Conservation (phyloP, 768 basidiomycete species). For the Gymnopilus dilepis region DNA sequence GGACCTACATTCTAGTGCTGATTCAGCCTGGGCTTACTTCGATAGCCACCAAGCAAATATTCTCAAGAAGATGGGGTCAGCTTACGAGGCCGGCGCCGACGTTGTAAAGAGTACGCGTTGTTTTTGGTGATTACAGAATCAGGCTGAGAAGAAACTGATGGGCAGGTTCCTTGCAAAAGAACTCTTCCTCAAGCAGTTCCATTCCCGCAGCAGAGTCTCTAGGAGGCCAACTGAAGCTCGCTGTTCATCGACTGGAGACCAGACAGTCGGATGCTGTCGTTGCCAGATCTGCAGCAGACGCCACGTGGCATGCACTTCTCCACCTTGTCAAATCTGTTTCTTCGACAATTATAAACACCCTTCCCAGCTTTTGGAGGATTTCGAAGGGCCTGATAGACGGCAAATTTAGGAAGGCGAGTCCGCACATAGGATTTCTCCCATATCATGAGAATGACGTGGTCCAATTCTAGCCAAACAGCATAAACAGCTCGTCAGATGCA, state of each 20-base stretch:
- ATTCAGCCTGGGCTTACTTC: constrained; percentile 94
- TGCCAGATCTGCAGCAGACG: constrained; percentile 54
- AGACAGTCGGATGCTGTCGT: constrained; percentile 62
- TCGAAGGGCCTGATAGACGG: constrained; percentile 90
- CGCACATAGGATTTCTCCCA: neutral
- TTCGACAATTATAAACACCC: constrained; percentile 74
- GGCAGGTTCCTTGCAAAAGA: neutral
- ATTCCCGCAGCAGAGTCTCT: constrained; percentile 20
- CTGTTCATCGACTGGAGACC: constrained; percentile 60
- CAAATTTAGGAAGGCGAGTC: constrained; percentile 79
- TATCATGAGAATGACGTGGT: no score
- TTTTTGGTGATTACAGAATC: neutral
- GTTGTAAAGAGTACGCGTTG: constrained; percentile 55
- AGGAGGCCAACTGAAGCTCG: constrained; percentile 54
- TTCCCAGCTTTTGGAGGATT: constrained; percentile 94
- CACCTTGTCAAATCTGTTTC: constrained; percentile 83
- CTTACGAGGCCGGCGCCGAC: constrained; percentile 55
- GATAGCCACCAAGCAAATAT: constrained; percentile 90
- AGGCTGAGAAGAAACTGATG: neutral
- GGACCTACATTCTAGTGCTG: constrained; percentile 83
- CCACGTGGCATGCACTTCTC: constrained; percentile 79
- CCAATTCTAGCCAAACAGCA: constrained; percentile 25
- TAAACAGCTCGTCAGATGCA: constrained; percentile 37
- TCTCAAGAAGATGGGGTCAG: constrained; percentile 70
- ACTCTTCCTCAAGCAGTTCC: constrained; percentile 36